These are phyloP conservation scores for Pseudogymnoascus sp. DNA, from an alignment of 2,329 filamentous ascomycete genomes.

Conservation along the genomic window DNA sequence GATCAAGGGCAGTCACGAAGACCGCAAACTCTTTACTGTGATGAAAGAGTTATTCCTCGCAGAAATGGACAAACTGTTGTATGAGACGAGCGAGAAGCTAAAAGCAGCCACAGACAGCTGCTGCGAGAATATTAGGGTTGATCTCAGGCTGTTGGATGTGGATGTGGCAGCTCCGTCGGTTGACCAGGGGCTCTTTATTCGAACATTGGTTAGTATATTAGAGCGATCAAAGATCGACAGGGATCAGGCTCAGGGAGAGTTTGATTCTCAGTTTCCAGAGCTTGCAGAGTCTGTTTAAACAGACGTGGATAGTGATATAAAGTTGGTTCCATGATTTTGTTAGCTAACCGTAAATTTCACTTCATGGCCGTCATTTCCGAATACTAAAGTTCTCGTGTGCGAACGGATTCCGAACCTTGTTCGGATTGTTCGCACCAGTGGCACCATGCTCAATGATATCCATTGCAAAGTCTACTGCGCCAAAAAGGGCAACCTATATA, in stretches of 20 bases:
- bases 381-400: background rate
- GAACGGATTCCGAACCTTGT: background rate
- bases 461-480: background rate
- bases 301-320: background rate
- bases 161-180: slow-evolving; percentile 11
- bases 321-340: background rate
- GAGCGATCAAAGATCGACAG: slow-evolving; percentile 12
- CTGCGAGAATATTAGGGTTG: slow-evolving; percentile 12
- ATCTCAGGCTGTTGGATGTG: slow-evolving; percentile 16
- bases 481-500: background rate
- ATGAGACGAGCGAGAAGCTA: slow-evolving; percentile 9
- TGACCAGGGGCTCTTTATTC: slow-evolving; percentile 7
- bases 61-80: background rate
- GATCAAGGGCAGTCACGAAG: slow-evolving; percentile 10
- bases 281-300: background rate
- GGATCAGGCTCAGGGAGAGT: background rate
- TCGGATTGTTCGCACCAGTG: background rate
- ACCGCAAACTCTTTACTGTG: slow-evolving; percentile 14
- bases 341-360: background rate
- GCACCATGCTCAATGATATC: background rate
- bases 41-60: slow-evolving; percentile 12
- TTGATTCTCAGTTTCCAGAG: slow-evolving; percentile 4
- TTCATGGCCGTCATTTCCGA: background rate
- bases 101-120: slow-evolving; percentile 12
- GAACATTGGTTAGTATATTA: slow-evolving; percentile 7